Base-by-base conservation (phyloP, 345 rosid species). In the Noccaea caerulescens region DNA sequence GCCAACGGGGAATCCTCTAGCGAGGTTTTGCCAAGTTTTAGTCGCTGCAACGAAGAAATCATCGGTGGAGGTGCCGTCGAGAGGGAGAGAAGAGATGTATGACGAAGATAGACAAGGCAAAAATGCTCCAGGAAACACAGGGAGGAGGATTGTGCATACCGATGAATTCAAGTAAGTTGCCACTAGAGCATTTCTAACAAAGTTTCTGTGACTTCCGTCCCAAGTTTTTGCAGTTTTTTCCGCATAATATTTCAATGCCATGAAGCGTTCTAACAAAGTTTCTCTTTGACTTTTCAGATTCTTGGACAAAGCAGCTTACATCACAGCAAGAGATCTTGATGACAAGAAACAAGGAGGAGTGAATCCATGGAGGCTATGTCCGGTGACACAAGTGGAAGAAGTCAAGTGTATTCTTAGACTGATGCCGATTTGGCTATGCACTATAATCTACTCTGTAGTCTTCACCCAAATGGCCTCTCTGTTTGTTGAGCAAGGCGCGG, bases 401-500 rank as follows among this genome's bases (percentile, higher is more conserved):
- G 98, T 95, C 73, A 95, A 95, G 81, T 92, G 98, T 84, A 84
- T 95, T 68, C 82, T 95, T 30, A 88, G 97, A 69, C 77, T 95
- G 38, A 81, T 95, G 49, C 99, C 99, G 1, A 88, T 95, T 49
- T 95, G 99, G 99, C 89, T 95, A 50, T 95, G 99, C 82, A 92
- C 99, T 75, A 90, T 95, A 55, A 55, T 92, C 58, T 95, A 95
- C 85, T 94, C 99, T 0, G 98, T 94, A 1, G 98, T 88, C 64
- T 94, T 94, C 79, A 94, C 99, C 4, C 99, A 95, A 75, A 95
- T 95, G 99, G 99, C 99, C 13, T 95, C 99, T 37, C 83, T 95
- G 11, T 95, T 95, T 43, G 99, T 95, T 13, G 99, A 88, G 79
- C 99, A 95, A 88, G 99, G 99, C 6, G 98, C 97, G 47, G 98